Evolutionary conservation across 2,329 filamentous ascomycete genomes (phyloP).

Genomic region (Fusarium anthophilum): DNA sequence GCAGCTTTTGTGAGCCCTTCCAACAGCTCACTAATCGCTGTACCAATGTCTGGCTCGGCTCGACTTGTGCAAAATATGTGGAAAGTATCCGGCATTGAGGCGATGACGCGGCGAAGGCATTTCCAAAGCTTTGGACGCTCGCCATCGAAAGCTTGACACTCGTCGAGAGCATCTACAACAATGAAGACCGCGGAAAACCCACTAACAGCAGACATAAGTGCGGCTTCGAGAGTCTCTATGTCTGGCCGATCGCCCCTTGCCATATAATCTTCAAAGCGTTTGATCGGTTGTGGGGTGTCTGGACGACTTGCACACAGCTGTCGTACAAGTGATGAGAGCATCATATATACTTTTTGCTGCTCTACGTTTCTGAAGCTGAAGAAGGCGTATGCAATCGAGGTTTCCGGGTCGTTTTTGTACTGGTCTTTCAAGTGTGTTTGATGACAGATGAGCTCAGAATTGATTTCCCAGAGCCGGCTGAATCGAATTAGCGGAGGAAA

Average conservation of each 20-base stretch:
- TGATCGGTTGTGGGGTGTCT: accelerated
- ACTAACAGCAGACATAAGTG: accelerated
- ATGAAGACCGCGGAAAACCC: accelerated
- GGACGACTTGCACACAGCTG: accelerated
- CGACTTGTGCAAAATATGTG: background rate
- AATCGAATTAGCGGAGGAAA: accelerated
- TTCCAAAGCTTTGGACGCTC: background rate
- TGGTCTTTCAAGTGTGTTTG: background rate
- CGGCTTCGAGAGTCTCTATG: accelerated
- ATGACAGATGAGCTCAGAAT: accelerated
- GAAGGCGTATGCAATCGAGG: accelerated
- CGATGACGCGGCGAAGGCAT: accelerated
- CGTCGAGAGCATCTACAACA: background rate
- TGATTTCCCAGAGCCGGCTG: background rate
- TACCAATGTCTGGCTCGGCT: accelerated
- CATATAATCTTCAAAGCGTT: background rate
- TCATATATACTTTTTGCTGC: accelerated
- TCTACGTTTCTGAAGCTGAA: background rate
- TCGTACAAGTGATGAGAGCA: background rate
- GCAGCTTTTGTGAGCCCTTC: accelerated
- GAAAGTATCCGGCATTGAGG: background rate
- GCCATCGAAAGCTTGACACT: accelerated
- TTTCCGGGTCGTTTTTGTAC: accelerated
- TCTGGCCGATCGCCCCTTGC: background rate
- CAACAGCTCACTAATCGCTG: accelerated